Conservation (phyloP, 108 stramenopile species). For the Conticribra weissflogii region DNA sequence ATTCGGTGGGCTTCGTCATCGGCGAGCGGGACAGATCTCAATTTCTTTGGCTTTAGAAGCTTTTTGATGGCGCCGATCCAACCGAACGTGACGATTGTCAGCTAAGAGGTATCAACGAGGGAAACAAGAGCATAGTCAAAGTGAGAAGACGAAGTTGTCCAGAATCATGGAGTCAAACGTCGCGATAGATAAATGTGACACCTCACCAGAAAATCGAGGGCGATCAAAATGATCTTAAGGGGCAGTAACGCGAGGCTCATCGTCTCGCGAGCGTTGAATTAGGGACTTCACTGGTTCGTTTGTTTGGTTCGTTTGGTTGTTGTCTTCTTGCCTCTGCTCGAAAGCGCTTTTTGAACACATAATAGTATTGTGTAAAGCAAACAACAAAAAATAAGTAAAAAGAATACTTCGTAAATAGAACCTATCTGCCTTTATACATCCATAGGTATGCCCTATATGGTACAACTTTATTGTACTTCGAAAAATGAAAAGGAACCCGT, state of each 20-base stretch:
- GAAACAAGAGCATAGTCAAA: not conserved
- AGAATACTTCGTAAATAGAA: too few relatives aligned
- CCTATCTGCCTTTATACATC: too few relatives aligned
- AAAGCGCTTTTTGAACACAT: too few relatives aligned
- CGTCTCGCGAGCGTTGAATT: slow-evolving; percentile 6
- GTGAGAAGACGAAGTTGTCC: not conserved
- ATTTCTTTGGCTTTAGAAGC: slow-evolving; percentile 44
- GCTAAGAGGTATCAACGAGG: slow-evolving; percentile 20
- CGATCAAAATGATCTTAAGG: slow-evolving; percentile 77
- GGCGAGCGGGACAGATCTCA: slow-evolving; percentile 72
- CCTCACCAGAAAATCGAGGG: slow-evolving; percentile 80
- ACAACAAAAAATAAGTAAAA: too few relatives aligned
- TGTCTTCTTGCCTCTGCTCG: too few relatives aligned
- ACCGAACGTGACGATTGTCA: slow-evolving; percentile 78
- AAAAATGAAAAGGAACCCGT: too few relatives aligned
- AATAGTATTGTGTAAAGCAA: too few relatives aligned
- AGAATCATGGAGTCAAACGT: too few relatives aligned
- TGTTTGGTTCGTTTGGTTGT: too few relatives aligned
- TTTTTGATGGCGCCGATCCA: slow-evolving; percentile 78
- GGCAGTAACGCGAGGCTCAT: slow-evolving; percentile 67
- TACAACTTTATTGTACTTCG: too few relatives aligned
- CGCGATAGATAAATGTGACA: not conserved
- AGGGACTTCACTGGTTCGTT: too few relatives aligned
- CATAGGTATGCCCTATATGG: too few relatives aligned
- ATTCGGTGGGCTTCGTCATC: slow-evolving; percentile 77